These are phyloP conservation scores for Barbarea vulgaris DNA, from an alignment of 345 rosid species.

Conservation along the genomic window DNA sequence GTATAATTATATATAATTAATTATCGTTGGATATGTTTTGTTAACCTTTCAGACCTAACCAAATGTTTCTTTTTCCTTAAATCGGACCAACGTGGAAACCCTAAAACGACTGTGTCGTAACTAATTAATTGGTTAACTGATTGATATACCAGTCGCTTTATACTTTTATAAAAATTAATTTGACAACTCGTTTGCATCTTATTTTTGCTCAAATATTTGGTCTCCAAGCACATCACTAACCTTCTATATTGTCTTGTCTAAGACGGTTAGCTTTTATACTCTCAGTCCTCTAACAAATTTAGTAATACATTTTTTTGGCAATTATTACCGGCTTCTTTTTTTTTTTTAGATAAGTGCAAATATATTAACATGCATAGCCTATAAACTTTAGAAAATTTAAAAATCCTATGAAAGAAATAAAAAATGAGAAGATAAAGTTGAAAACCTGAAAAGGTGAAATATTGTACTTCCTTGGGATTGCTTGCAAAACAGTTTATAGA, in stretches of 20 bases:
- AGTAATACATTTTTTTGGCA: neutral
- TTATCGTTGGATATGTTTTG: conserved; percentile 22
- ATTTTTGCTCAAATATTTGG: conserved; percentile 34
- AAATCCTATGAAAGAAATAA: neutral
- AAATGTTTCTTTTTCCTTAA: conserved; percentile 36
- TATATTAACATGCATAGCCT: neutral
- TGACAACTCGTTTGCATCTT: conserved; percentile 28
- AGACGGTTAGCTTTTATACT: neutral
- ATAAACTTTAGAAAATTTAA: neutral
- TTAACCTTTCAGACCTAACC: conserved; percentile 42
- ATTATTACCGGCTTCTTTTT: neutral
- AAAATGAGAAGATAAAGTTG: neutral
- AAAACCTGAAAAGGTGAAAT: conserved; percentile 16
- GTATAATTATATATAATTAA: conserved; percentile 20
- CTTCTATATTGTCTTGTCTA: conserved; percentile 11
- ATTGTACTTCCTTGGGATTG: conserved; percentile 29
- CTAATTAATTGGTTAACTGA: conserved; percentile 17
- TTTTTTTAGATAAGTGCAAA: neutral
- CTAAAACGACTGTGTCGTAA: conserved; percentile 27
- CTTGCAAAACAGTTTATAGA: conserved; percentile 29
- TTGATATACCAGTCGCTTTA: conserved; percentile 5
- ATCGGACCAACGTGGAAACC: conserved; percentile 34
- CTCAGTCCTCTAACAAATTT: neutral
- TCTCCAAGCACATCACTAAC: conserved; percentile 29
- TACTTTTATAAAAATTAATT: neutral